phyloP scores from a whole-genome alignment of 2,329 filamentous ascomycete species.

The Phaeomoniella chlamydospora region DNA sequence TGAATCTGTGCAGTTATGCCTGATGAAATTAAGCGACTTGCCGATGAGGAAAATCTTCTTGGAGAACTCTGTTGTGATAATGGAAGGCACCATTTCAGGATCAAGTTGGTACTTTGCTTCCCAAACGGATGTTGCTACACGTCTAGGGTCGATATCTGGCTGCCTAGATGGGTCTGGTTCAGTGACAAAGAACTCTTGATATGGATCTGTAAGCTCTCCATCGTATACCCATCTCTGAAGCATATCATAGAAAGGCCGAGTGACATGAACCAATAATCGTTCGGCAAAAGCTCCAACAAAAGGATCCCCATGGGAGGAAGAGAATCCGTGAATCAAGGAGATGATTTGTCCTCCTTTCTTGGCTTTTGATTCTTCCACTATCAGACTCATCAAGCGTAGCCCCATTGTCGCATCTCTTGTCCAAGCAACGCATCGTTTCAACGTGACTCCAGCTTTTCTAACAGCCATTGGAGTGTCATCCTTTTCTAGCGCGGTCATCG shows the following conservation, averaged over 20 bases:
- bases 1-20: conserved; percentile 85
- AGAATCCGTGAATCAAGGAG: conserved; percentile 83
- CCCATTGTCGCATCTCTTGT: conserved; percentile 95
- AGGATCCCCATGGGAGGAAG: conserved; percentile 85
- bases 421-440: conserved; percentile 95
- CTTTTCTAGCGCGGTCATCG: conserved; percentile 55
- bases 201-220: conserved; percentile 92
- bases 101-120: conserved; percentile 91
- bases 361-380: conserved; percentile 73
- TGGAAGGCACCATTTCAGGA: conserved; percentile 76
- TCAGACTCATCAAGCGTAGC: conserved; percentile 78
- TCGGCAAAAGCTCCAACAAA: conserved; percentile 91
- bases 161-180: conserved; percentile 52
- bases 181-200: conserved; percentile 85
- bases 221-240: conserved; percentile 96
- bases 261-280: conserved; percentile 71
- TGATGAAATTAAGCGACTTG: conserved; percentile 95
- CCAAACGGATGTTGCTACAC: conserved; percentile 75
- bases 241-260: conserved; percentile 92
- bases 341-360: conserved; percentile 85
- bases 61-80: conserved; percentile 85
- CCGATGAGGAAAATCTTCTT: conserved; percentile 95
- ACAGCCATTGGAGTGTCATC: conserved; percentile 53
- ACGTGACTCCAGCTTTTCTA: conserved; percentile 75
- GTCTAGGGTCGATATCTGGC: conserved; percentile 32